A percentile compares a stretch with the other conserved stretches of the same genome.
Conservation (phyloP, 2,329 filamentous ascomycete species). For the Trichoderma sp. region DNA sequence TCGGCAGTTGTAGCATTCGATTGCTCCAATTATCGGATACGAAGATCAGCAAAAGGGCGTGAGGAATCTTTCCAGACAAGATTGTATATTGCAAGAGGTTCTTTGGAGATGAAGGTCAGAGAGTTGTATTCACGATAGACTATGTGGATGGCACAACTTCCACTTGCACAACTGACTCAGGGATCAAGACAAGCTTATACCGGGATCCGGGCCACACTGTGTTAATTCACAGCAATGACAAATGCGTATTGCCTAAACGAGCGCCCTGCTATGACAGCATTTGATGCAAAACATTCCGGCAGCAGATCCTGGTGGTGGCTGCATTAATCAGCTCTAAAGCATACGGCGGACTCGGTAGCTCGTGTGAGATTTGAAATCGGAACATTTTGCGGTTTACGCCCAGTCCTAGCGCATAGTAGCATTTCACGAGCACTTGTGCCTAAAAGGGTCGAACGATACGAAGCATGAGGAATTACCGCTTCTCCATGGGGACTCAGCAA, state of each 20-base stretch:
- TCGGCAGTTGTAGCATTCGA: background rate
- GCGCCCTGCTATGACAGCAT: background rate
- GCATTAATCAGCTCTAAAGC: background rate
- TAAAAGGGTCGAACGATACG: background rate
- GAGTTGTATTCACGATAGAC: background rate
- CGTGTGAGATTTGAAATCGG: constrained; percentile 1
- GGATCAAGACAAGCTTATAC: background rate
- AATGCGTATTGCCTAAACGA: background rate
- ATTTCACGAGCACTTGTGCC: background rate
- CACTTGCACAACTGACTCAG: background rate
- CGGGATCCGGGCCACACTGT: background rate
- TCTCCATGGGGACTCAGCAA: background rate
- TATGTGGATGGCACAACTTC: background rate
- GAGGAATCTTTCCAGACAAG: background rate
- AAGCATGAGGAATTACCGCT: background rate
- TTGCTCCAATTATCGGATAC: background rate
- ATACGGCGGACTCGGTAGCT: background rate
- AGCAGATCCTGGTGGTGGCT: background rate
- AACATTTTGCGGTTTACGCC: background rate
- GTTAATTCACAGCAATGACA: background rate
- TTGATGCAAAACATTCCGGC: background rate
- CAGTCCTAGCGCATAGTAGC: background rate
- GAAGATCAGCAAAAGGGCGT: background rate
- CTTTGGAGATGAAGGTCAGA: background rate
- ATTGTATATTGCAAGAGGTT: background rate